These are phyloP conservation scores for Russula griseocarnosa DNA, from an alignment of 768 basidiomycete species.

Conservation along the genomic window DNA sequence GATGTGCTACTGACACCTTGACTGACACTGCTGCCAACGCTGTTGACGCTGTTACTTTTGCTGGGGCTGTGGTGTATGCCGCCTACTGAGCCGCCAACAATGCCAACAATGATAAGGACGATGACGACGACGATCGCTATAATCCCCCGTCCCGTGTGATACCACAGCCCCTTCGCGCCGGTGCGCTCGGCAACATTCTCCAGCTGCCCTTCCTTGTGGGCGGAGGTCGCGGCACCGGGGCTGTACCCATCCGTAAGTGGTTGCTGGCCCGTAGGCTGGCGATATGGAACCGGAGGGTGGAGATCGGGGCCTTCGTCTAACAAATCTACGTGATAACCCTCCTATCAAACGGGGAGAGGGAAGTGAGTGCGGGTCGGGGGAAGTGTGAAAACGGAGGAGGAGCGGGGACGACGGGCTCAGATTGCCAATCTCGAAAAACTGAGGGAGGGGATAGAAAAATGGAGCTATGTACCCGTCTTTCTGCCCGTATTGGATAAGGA, in stretches of 20 bases:
- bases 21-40: too few species aligned
- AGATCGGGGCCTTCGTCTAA: constrained; percentile 31
- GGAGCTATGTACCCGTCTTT: constrained; percentile 32
- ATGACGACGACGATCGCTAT: constrained; percentile 38
- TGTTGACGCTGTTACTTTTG: not conserved
- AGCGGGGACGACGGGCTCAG: too few species aligned
- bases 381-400: too few species aligned
- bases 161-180: constrained; percentile 40
- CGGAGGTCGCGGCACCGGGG: too few species aligned
- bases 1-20: too few species aligned
- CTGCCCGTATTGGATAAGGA: constrained; percentile 33
- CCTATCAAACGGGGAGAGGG: constrained; percentile 36
- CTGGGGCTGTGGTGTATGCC: constrained; percentile 35
- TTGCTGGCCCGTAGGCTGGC: constrained; percentile 30
- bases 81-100: constrained; percentile 58
- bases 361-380: not conserved
- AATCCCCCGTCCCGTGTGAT: constrained; percentile 45
- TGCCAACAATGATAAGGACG: constrained; percentile 46
- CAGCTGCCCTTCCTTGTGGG: too few species aligned
- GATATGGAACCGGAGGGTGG: constrained; percentile 24
- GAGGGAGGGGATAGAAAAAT: too few species aligned
- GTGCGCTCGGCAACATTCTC: too few species aligned
- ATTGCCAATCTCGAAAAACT: too few species aligned
- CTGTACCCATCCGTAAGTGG: not conserved
- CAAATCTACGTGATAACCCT: constrained; percentile 52